Evolutionary conservation across 2,329 filamentous ascomycete genomes (phyloP).

Genomic region (Paradendryphiella salina): DNA sequence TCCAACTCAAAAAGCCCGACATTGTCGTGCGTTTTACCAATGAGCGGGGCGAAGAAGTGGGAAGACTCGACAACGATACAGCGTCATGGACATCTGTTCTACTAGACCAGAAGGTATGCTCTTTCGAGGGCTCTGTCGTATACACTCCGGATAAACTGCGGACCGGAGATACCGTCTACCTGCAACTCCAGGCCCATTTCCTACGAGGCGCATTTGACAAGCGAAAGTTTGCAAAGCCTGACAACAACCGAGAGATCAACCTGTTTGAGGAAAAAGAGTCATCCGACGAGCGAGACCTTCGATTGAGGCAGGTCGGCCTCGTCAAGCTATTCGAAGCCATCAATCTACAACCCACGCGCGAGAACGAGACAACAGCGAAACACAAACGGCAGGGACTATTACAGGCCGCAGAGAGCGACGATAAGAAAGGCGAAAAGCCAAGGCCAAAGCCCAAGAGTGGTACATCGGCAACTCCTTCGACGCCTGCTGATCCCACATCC

Average conservation of each 20-base stretch:
- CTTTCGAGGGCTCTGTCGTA: slow-evolving; percentile 84
- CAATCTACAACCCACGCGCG: slow-evolving; percentile 73
- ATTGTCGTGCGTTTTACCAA: slow-evolving; percentile 92
- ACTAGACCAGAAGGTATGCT: slow-evolving; percentile 86
- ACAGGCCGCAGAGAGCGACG: slow-evolving; percentile 83
- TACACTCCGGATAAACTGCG: slow-evolving; percentile 82
- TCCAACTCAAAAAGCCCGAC: slow-evolving; percentile 71
- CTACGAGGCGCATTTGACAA: slow-evolving; percentile 73
- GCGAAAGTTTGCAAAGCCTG: slow-evolving; percentile 62
- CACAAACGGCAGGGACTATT: slow-evolving; percentile 83
- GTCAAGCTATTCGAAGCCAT: slow-evolving; percentile 90
- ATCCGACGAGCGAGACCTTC: slow-evolving; percentile 77
- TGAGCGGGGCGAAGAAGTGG: slow-evolving; percentile 75
- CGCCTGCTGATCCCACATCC: slow-evolving; percentile 48
- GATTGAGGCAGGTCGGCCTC: slow-evolving; percentile 81
- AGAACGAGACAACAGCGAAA: slow-evolving; percentile 73
- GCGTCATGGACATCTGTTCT: slow-evolving; percentile 91
- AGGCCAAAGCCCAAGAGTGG: slow-evolving; percentile 59
- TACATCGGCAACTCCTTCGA: slow-evolving; percentile 26
- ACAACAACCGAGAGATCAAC: slow-evolving; percentile 70
- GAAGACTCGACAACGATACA: slow-evolving; percentile 81
- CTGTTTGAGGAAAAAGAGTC: slow-evolving; percentile 87
- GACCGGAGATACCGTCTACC: slow-evolving; percentile 91
- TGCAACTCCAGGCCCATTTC: slow-evolving; percentile 81
- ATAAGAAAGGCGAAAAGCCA: slow-evolving; percentile 61